These are phyloP conservation scores for Ophioceras dolichostomum DNA, from an alignment of 2,329 filamentous ascomycete genomes.

Conservation along the genomic window DNA sequence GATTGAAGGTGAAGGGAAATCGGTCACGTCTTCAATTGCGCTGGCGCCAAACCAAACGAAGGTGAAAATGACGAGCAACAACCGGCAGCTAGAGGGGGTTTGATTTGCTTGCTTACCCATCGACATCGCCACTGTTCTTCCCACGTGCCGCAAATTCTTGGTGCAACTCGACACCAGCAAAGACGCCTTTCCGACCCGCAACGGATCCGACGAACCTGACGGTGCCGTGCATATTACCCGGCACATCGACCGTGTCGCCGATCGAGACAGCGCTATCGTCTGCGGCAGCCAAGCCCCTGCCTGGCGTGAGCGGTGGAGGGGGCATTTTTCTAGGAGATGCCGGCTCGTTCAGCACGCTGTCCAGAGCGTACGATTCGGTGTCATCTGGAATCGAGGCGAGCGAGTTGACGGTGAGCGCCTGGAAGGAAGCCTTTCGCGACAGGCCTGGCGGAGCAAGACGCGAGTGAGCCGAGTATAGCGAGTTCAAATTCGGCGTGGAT, in stretches of 20 bases:
- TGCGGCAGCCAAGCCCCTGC: conserved; percentile 32
- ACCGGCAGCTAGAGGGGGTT: too few species aligned
- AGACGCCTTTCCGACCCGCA: conserved; percentile 77
- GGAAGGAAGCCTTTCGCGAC: conserved; percentile 59
- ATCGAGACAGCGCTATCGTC: conserved; percentile 47
- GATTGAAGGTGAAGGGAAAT: too few species aligned
- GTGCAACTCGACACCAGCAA: conserved; percentile 84
- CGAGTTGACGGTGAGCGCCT: conserved; percentile 51
- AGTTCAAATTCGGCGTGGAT: conserved; percentile 47
- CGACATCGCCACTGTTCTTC: conserved; percentile 94
- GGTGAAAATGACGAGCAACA: conserved; percentile 3
- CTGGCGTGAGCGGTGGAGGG: conserved; percentile 40
- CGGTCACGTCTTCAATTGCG: too few species aligned
- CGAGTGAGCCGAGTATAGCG: conserved; percentile 36
- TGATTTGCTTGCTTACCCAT: too few species aligned
- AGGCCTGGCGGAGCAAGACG: conserved; percentile 34
- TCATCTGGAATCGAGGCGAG: conserved; percentile 56
- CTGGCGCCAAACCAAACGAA: too few species aligned
- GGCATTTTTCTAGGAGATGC: conserved; percentile 27
- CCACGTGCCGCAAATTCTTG: conserved; percentile 69
- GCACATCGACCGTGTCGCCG: conserved; percentile 81
- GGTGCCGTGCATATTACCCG: conserved; percentile 81
- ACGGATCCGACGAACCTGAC: conserved; percentile 84
- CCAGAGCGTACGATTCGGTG: conserved; percentile 48
- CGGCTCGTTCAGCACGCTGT: conserved; percentile 30